Evolutionary conservation across 345 rosid species (phyloP).

Genomic region (Linum lewisii): DNA sequence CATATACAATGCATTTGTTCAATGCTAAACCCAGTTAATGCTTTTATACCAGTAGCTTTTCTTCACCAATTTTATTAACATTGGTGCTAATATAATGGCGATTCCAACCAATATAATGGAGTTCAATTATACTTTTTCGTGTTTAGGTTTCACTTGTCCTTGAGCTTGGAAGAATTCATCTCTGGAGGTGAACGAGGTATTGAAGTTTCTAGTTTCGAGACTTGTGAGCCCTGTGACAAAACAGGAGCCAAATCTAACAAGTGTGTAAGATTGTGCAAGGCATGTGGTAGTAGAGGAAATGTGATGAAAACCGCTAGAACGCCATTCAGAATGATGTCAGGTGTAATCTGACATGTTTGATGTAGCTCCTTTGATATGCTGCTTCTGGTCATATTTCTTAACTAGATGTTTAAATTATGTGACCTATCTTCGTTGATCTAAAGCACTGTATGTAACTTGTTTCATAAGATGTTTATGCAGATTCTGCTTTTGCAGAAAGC

Average conservation of each 20-base stretch:
- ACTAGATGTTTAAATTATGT: too few relatives aligned
- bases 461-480: too few relatives aligned
- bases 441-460: too few relatives aligned
- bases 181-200: slow-evolving; percentile 65
- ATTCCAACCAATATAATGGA: background rate
- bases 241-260: slow-evolving; percentile 75
- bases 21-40: background rate
- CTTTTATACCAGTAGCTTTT: too few relatives aligned
- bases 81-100: background rate
- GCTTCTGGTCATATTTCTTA: too few relatives aligned
- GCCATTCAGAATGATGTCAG: slow-evolving; percentile 82
- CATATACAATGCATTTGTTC: slow-evolving; percentile 48
- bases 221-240: slow-evolving; percentile 65
- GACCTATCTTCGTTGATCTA: too few relatives aligned
- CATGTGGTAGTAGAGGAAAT: slow-evolving; percentile 80
- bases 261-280: slow-evolving; percentile 43
- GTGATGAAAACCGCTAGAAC: slow-evolving; percentile 65
- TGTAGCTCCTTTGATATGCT: too few relatives aligned
- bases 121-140: slow-evolving; percentile 7
- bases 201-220: slow-evolving; percentile 51
- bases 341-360: slow-evolving; percentile 39
- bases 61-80: background rate
- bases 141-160: slow-evolving; percentile 53
- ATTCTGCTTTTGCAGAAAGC: too few relatives aligned
- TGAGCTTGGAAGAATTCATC: slow-evolving; percentile 85